Base-by-base conservation (phyloP, 441 rosid genomes). In the Daphne laureola region DNA sequence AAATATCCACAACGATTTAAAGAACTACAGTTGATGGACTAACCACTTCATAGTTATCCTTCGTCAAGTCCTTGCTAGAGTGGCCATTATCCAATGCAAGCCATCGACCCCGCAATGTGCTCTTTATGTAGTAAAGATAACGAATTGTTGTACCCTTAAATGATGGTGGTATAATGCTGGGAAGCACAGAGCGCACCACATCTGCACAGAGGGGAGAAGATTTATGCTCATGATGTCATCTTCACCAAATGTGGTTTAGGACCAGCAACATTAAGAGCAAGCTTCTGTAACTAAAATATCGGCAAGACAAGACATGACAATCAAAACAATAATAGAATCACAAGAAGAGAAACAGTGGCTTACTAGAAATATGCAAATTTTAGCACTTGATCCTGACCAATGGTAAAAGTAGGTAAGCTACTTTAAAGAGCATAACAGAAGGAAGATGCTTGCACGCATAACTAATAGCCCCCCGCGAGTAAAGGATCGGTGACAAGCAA, bases 141-240 rank as follows among this genome's bases (percentile, higher is more conserved):
- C 97, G 94, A 74, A 89, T 65, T 46, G 96, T 80, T 54, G 92
- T 69, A 63, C 98, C 98, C 63, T 66, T 81, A 66, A 81, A 92
- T 26, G 96, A 83, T 51, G 98, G 98, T 12, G 96, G 98, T 73
- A 92, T 66, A 51, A 80, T 61, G 56, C 64, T 67, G 23, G 98
- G 96, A 63, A 92, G 77, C 68, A 60, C 70, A 68, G 78, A 73
- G 54, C 95, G 81, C 53, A 89, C 81, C 59, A 80, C 64, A 67
- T 82, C 98, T 92, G 82, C 53, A 69, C n/a, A 75, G 53, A 57
- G 54, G 38, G 38, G 38, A 9, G 44, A 26, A 53, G 8, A 23
- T 38, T 48, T 51, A 21, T 58, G 46, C 49, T 62, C 54, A 4
- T 18, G 8, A 38, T 13, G 41, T 1, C 2, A 48, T 52, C 21